Base-by-base conservation (phyloP, 768 basidiomycete genomes). In the Baorangia bicolor region DNA sequence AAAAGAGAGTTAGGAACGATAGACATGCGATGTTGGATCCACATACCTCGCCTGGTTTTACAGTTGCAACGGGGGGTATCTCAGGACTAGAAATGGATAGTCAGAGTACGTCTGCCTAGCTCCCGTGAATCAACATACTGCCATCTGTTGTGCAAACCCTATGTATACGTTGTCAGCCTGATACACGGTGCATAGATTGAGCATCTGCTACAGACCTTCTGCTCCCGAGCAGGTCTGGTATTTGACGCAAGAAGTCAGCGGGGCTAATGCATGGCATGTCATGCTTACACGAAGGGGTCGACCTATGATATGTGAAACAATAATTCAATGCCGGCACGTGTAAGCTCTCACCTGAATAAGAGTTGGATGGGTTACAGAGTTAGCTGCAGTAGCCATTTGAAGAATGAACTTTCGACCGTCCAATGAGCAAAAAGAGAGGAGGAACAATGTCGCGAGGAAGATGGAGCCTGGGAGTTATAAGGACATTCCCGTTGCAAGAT, bases 61-160 rank as follows among this genome's bases (percentile, higher is more conserved):
- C 85, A 0, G 81, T 83, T 1, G 72, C 81, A 34, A 81, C 64
- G 0, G 86, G 65, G n/a, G 86, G 85, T 48, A 88, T 87, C 57
- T 85, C 83, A 0, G 83, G 85, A 61, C 84, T 85, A 51, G 31
- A n/a, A 34, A 34, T 27, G 14, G 9, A 49, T 41, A 25, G 31
- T 56, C 38, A 49, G 60, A 31, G 16, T 7, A 13, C 42, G n/a
- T 45, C 23, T 16, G 1, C 5, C 7, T 10, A 18, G 42, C 28
- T 34, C 14, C 27, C 10, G 4, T 12, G 30, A 20, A 21, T 39
- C 16, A 12, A 74, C 86, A 67, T 71, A 87, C 86, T 88, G 86
- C 86, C 86, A 88, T 43, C 86, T 83, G 65, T 87, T 88, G 61
- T 87, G 86, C 12, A 87, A 62, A 27, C 83, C 83, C 85, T 86